Evolutionary conservation across 768 basidiomycete genomes (phyloP).

Genomic region (Tremella mesenterica): DNA sequence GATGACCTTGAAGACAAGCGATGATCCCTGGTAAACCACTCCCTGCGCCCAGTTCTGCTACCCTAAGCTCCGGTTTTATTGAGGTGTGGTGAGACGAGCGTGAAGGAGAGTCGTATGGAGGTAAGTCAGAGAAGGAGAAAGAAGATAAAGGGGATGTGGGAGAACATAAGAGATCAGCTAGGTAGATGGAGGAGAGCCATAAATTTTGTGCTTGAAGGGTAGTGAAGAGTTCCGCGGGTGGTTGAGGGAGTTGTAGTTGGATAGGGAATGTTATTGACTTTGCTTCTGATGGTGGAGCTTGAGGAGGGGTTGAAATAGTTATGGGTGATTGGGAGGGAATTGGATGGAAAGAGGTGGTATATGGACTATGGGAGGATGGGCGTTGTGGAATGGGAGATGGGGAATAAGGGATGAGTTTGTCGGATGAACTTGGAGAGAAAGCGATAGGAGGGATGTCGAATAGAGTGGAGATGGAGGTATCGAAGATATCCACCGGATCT

Average conservation of each 20-base stretch:
- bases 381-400: slow-evolving; percentile 1
- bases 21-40: slow-evolving; percentile 37
- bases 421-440: slow-evolving; percentile 16
- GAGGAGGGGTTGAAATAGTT: neutral
- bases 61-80: neutral
- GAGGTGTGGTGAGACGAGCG: neutral
- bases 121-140: neutral
- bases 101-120: neutral
- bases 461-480: slow-evolving; percentile 22
- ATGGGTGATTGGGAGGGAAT: neutral
- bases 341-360: neutral
- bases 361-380: no score
- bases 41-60: slow-evolving; percentile 40
- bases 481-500: slow-evolving; percentile 32
- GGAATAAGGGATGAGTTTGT: slow-evolving; percentile 11
- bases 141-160: no score
- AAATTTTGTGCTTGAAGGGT: slow-evolving; percentile 38
- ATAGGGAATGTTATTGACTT: slow-evolving; percentile 4
- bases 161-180: slow-evolving; percentile 23
- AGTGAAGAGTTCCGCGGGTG: slow-evolving; percentile 31
- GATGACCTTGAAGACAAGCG: slow-evolving; percentile 7
- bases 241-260: slow-evolving; percentile 26
- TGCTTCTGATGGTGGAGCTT: neutral
- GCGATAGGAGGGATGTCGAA: slow-evolving; percentile 36
- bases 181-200: slow-evolving; percentile 36